Percentiles rank a stretch among this genome's conserved stretches.
These are phyloP conservation scores for Naegleria fowleri DNA, from an alignment of 208 protist species.

Conservation along the genomic window DNA sequence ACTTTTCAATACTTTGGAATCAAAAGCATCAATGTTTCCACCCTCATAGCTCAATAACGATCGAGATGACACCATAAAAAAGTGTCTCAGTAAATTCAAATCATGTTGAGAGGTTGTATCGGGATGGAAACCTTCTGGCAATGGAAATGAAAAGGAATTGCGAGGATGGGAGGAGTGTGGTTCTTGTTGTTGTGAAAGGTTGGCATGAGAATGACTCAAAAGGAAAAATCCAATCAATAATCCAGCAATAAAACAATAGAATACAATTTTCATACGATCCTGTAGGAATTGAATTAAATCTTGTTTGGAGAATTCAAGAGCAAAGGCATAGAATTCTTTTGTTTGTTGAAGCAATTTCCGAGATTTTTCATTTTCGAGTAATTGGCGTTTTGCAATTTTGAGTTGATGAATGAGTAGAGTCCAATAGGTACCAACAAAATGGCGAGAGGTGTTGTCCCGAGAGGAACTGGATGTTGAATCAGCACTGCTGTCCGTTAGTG, in stretches of 20 bases:
- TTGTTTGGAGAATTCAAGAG: background rate
- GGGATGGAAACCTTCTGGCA: background rate
- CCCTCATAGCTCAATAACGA: background rate
- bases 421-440: too few relatives aligned
- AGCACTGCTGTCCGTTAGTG: too few relatives aligned
- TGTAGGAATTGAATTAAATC: background rate
- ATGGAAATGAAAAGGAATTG: background rate
- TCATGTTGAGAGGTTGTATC: background rate
- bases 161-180: too few relatives aligned
- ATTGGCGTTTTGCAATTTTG: too few relatives aligned
- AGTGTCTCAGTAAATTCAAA: background rate
- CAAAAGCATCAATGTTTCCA: background rate
- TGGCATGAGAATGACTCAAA: background rate
- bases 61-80: background rate
- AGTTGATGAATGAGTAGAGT: too few relatives aligned
- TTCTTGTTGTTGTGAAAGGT: background rate
- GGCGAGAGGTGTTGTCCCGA: too few relatives aligned
- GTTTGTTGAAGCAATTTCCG: background rate
- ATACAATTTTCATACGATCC: background rate
- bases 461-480: too few relatives aligned
- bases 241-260: background rate
- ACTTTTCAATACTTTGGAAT: too few relatives aligned
- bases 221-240: background rate
- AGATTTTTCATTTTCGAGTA: background rate
- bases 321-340: background rate